Base-by-base conservation (phyloP, 257 asterid genomes). In the Jaltomata sinuosa region DNA sequence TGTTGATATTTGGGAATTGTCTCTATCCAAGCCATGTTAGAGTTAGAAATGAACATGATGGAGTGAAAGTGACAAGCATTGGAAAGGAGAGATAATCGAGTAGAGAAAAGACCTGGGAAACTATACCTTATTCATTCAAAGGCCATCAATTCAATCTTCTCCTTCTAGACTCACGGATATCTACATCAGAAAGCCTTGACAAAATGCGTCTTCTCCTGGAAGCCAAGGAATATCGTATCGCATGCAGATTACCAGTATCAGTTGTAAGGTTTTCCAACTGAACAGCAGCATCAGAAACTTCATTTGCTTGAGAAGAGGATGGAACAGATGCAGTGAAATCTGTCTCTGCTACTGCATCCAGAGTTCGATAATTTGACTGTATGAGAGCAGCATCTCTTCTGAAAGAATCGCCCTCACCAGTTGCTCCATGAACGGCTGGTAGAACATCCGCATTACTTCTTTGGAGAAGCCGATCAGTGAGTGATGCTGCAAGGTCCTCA, bases 401-500 rank as follows among this genome's bases (percentile, higher is more conserved):
- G 84, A 77, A 65, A 65, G 89, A 80, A 88, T 90, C 89, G 47
- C 83, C 86, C 84, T 65, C 84, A 82, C 88, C 90, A 76, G 83
- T 79, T 7, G 91, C 68, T 52, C 82, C 88, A 85, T 67, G 84
- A 83, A 84, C 90, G 76, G 80, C 83, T 7, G 92, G 67, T 42
- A 88, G 72, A 85, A 81, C 71, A 31, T 85, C 89, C 2, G 85
- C 74, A 19, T 83, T 89, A 25, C 82, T 83, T 82, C 91, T 88
- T 47, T 84, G 86, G 65, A 88, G 62, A 68, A 87, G 52, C 79
- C 92, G 88, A 83, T 87, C 85, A 84, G 87, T 88, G 32, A 95
- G 87, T 84, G 88, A 92, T 18, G 94, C 88, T 86, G 93, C 98
- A 77, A 96, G 89, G 84, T 92, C 96, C 85, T 91, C 97, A 80